Conservation (phyloP, 2,329 filamentous ascomycete genomes). For the Torrubiellomyces zombiae region DNA sequence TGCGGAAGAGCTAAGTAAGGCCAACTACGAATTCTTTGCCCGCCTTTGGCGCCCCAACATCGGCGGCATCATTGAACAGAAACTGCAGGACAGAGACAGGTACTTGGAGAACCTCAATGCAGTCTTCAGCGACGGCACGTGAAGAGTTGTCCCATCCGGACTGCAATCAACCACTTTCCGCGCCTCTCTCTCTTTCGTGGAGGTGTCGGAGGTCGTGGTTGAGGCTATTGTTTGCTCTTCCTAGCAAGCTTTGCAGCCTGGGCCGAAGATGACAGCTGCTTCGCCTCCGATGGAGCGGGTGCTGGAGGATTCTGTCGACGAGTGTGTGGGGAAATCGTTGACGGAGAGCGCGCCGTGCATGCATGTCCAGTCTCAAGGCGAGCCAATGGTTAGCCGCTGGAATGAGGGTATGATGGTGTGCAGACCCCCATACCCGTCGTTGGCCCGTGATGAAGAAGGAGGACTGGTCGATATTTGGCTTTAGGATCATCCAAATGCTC, state of each 20-base stretch:
- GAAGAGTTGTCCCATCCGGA: background rate
- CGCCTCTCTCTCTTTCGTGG: conserved; percentile 1
- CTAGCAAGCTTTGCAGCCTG: background rate
- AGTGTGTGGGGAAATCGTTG: too few species aligned
- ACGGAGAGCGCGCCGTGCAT: too few species aligned
- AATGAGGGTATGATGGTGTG: too few species aligned
- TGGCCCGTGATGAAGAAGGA: too few species aligned
- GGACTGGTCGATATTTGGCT: too few species aligned
- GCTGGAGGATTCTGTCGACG: conserved; percentile 43
- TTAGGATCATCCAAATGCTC: too few species aligned
- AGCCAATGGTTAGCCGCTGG: too few species aligned
- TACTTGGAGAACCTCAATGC: conserved; percentile 3
- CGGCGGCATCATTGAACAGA: conserved; percentile 4
- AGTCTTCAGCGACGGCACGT: conserved; percentile 1
- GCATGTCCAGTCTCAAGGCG: conserved; percentile 59
- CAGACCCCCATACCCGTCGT: too few species aligned
- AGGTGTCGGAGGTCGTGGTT: background rate
- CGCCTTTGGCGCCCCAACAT: conserved; percentile 3
- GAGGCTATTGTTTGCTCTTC: background rate
- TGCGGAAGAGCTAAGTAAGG: conserved; percentile 4
- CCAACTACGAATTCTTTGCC: conserved; percentile 5
- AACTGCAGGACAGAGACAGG: conserved; percentile 4
- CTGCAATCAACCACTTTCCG: conserved; percentile 1
- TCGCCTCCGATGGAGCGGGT: background rate
- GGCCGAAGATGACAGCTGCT: conserved; percentile 1